phyloP scores from a whole-genome alignment of 2,329 filamentous ascomycete genomes.

The Diaporthe velutina region DNA sequence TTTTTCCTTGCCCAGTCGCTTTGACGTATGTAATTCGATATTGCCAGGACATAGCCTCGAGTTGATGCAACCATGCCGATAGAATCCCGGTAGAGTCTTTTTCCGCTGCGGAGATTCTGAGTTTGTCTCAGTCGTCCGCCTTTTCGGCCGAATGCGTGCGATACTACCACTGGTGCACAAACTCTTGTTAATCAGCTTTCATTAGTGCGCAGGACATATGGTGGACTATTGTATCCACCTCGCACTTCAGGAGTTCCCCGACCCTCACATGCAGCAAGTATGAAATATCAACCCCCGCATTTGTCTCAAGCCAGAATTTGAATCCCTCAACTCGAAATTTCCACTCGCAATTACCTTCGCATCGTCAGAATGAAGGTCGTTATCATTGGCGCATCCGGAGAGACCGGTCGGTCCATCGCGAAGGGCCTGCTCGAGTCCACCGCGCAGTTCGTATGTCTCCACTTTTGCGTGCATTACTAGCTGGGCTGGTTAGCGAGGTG shows the following conservation, averaged over 20 bases:
- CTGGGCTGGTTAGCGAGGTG: neutral
- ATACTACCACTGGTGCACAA: neutral
- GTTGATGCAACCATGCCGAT: neutral
- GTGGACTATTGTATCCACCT: neutral
- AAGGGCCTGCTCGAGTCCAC: constrained; percentile 48
- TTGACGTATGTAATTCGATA: neutral
- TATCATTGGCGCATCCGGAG: constrained; percentile 27
- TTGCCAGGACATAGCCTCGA: neutral
- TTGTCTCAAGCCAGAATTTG: neutral
- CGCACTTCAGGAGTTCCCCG: neutral
- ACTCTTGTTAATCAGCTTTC: neutral
- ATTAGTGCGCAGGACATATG: neutral
- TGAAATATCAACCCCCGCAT: neutral
- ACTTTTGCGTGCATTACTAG: neutral
- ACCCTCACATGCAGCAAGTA: neutral
- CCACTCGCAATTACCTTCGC: neutral
- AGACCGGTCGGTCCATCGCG: constrained; percentile 21
- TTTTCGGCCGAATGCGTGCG: neutral
- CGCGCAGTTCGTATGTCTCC: constrained; percentile 45
- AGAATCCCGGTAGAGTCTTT: neutral
- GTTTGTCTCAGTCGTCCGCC: constrained; percentile 1
- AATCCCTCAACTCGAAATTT: no score
- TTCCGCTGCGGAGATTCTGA: neutral
- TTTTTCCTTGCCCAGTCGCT: neutral
- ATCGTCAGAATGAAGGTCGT: constrained; percentile 21